Evolutionary conservation across 78 protist species (phyloP).

Genomic region (Salpingoeca rosetta): DNA sequence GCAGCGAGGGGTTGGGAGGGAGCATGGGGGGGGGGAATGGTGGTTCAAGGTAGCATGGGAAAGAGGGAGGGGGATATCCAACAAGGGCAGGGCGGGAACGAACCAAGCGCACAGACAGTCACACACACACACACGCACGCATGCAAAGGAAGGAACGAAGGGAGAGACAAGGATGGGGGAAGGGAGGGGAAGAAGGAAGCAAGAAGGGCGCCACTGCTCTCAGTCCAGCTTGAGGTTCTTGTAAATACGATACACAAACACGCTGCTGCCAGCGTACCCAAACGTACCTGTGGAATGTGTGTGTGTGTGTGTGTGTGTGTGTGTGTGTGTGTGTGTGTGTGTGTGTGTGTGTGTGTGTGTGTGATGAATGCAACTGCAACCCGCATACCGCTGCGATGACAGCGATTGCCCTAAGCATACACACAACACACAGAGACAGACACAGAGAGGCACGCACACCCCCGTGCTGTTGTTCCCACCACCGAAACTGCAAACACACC

Average conservation of each 20-base stretch:
- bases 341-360: neutral
- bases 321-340: neutral
- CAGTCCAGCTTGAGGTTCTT: constrained; percentile 43
- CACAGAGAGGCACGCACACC: neutral
- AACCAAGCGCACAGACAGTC: neutral
- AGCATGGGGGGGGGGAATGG: no score
- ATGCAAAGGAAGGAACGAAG: neutral
- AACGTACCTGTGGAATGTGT: constrained; percentile 9
- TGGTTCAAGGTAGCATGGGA: neutral
- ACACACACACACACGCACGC: neutral
- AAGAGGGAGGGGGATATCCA: neutral
- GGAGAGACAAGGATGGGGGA: no score
- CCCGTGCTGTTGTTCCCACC: neutral
- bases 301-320: neutral
- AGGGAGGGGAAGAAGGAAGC: neutral
- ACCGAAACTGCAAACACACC: neutral
- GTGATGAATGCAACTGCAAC: neutral
- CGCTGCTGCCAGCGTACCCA: constrained; percentile 9
- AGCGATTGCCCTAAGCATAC: neutral
- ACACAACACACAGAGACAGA: neutral
- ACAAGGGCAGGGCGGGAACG: neutral
- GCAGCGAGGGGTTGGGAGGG: no score
- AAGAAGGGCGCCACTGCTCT: neutral
- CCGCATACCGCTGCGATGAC: neutral
- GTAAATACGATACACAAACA: constrained; percentile 39